These are phyloP conservation scores for Posidonia australis DNA, from an alignment of 106 monocot species.

Conservation along the genomic window DNA sequence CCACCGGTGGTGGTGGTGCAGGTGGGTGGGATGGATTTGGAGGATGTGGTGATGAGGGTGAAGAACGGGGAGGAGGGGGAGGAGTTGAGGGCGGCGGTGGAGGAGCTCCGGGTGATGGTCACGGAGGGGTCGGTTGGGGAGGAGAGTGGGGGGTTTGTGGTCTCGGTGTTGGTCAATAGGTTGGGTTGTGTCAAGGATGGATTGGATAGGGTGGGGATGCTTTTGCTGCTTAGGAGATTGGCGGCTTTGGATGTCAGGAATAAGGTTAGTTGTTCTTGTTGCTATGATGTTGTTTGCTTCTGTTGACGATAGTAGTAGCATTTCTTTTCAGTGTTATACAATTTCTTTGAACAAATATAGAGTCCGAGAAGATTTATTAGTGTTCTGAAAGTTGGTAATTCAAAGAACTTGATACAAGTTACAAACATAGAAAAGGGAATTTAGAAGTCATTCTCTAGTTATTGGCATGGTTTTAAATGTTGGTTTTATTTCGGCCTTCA, in stretches of 20 bases:
- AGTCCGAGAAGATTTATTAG: no score
- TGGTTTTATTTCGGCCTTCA: no score
- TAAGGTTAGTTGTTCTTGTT: constrained; percentile 37
- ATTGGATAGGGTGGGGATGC: constrained; percentile 37
- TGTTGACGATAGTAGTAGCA: no score
- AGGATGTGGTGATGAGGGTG: constrained; percentile 34
- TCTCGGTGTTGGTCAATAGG: constrained; percentile 31
- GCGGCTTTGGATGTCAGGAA: constrained; percentile 19
- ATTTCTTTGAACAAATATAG: no score
- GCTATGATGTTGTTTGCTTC: no score
- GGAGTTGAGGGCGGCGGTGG: constrained; percentile 18
- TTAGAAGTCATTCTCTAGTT: no score
- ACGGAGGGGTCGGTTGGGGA: constrained; percentile 21
- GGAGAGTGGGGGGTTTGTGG: constrained; percentile 16
- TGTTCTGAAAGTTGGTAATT: no score
- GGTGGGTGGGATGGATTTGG: constrained; percentile 19
- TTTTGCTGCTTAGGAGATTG: constrained; percentile 37
- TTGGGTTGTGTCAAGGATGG: constrained; percentile 20
- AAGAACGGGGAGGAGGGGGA: constrained; percentile 34
- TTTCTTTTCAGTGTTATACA: no score
- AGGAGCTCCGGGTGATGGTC: constrained; percentile 28
- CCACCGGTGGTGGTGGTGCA: background rate
- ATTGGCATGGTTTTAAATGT: no score
- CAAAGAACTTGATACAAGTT: no score
- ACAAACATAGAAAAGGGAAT: no score